Conservation (phyloP, 495 filamentous ascomycete species). For the Venustampulla echinocandica region DNA sequence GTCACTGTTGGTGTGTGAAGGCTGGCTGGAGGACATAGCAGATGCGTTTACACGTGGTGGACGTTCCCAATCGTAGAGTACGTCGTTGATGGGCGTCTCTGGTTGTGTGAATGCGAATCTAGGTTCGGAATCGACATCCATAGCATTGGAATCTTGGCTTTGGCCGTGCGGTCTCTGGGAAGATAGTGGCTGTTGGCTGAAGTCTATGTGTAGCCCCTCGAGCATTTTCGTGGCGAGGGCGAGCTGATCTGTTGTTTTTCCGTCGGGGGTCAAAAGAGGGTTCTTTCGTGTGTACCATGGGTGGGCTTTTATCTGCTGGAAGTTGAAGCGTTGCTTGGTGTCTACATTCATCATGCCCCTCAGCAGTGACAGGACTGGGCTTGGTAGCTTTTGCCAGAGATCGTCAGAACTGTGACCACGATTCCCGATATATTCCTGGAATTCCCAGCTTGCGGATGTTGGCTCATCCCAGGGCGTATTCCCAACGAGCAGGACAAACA, state of each 20-base stretch:
- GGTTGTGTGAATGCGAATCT: conserved; percentile 67
- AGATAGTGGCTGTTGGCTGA: conserved; percentile 54
- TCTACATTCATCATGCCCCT: conserved; percentile 90
- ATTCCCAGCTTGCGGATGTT: conserved; percentile 69
- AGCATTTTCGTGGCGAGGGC: conserved; percentile 87
- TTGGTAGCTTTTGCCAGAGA: conserved; percentile 74
- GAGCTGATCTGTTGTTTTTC: conserved; percentile 70
- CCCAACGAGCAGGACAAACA: conserved; percentile 89
- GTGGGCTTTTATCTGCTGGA: conserved; percentile 82
- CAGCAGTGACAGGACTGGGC: conserved; percentile 73
- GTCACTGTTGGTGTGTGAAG: conserved; percentile 18
- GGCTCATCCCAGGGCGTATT: conserved; percentile 99
- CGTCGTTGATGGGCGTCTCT: conserved; percentile 44
- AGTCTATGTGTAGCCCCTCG: conserved; percentile 84
- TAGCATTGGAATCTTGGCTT: conserved; percentile 35
- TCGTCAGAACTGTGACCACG: conserved; percentile 74
- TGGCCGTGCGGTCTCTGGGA: conserved; percentile 33
- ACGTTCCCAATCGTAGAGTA: conserved; percentile 45
- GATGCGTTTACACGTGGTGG: conserved; percentile 24
- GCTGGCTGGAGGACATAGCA: conserved; percentile 36
- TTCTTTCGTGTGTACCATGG: conserved; percentile 92
- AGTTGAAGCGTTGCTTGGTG: conserved; percentile 64
- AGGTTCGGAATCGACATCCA: conserved; percentile 45
- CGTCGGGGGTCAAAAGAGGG: conserved; percentile 60
- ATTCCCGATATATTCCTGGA: conserved; percentile 71